phyloP scores from a whole-genome alignment of 148 eudicot genomes.

The Spergularia bocconei region DNA sequence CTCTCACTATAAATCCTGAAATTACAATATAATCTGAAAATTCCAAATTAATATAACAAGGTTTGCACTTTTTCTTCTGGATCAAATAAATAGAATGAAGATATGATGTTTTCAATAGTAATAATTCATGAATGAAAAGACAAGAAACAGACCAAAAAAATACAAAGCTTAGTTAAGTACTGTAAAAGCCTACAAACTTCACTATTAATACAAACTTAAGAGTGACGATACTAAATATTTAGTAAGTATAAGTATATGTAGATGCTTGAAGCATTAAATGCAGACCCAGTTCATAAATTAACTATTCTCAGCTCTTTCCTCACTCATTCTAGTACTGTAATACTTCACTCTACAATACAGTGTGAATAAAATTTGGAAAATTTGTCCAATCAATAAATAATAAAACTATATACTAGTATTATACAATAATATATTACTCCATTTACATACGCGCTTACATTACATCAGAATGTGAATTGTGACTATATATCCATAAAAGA shows the following conservation, averaged over 20 bases:
- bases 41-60: constrained; percentile 1
- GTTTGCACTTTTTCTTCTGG: not conserved
- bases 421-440: not conserved
- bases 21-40: not conserved
- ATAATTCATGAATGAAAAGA: not conserved
- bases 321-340: not conserved
- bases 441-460: constrained; percentile 23
- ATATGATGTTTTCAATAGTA: too few species aligned
- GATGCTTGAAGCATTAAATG: constrained; percentile 12
- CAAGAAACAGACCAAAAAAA: not conserved
- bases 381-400: not conserved
- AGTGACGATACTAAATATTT: too few species aligned
- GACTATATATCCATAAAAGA: not conserved
- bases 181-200: not conserved
- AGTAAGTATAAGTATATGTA: not conserved
- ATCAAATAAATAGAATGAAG: not conserved
- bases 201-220: too few species aligned
- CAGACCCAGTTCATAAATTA: not conserved
- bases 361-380: not conserved
- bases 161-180: not conserved
- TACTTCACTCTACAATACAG: too few species aligned
- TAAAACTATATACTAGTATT: not conserved
- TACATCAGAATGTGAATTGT: not conserved
- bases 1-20: not conserved
- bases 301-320: constrained; percentile 12